Percentiles rank a stretch among this genome's conserved stretches.
phyloP scores from a whole-genome alignment of 2,329 filamentous ascomycete genomes.

The Hymenoscyphus infarciens region DNA sequence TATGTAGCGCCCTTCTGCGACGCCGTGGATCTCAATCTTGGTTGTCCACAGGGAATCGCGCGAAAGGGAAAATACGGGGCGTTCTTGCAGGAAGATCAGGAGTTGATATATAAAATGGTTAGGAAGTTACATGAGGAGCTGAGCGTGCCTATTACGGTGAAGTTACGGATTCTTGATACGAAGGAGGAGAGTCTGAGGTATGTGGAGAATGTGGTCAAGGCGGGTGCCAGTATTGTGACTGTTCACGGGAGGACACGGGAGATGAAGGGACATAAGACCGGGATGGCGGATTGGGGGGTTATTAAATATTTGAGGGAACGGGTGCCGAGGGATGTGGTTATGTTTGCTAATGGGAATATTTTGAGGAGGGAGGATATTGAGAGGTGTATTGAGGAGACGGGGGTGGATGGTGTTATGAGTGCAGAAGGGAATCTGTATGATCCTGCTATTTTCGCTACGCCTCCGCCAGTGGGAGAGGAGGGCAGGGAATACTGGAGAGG shows the following conservation, averaged over 20 bases:
- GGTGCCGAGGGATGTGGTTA: conserved; percentile 79
- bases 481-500: conserved; percentile 85
- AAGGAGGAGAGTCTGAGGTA: conserved; percentile 85
- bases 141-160: conserved; percentile 83
- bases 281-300: conserved; percentile 86
- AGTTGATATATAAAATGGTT: conserved; percentile 77
- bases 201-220: conserved; percentile 78
- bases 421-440: conserved; percentile 94
- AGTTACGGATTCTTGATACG: conserved; percentile 86
- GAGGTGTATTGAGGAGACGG: conserved; percentile 74
- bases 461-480: conserved; percentile 61
- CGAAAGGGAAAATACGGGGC: conserved; percentile 87
- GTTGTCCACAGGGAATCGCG: conserved; percentile 94
- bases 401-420: conserved; percentile 91
- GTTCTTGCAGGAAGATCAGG: conserved; percentile 91
- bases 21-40: conserved; percentile 91
- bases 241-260: conserved; percentile 86
- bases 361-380: conserved; percentile 75
- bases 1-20: conserved; percentile 85
- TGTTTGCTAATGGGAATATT: conserved; percentile 96
- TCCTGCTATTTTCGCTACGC: conserved; percentile 75
- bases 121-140: conserved; percentile 76
- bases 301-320: conserved; percentile 79
- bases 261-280: conserved; percentile 94
- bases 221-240: conserved; percentile 88